A percentile compares a stretch with the other conserved stretches of the same genome.
Evolutionary conservation across 352 stramenopile genomes (phyloP).

Genomic region (Plasmopara viticola): DNA sequence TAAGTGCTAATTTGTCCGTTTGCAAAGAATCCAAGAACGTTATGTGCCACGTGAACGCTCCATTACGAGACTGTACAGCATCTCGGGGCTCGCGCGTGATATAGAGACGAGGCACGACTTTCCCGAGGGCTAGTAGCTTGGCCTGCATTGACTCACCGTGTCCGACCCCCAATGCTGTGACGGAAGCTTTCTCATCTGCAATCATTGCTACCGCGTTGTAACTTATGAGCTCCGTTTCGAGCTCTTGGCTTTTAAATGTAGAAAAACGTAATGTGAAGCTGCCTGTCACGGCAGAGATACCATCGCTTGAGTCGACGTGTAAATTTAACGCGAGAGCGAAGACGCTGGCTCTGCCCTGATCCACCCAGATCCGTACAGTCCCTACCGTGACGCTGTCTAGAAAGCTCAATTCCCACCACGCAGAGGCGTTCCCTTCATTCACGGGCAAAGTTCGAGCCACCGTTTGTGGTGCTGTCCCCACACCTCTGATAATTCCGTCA

Average conservation of each 20-base stretch:
- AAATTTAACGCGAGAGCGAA: conserved; percentile 29
- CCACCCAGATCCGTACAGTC: conserved; percentile 55
- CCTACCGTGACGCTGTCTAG: conserved; percentile 36
- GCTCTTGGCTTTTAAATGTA: conserved; percentile 14
- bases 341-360: conserved; percentile 18
- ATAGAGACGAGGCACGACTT: conserved; percentile 28
- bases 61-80: conserved; percentile 23
- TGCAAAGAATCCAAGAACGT: conserved; percentile 50
- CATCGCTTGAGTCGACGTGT: conserved; percentile 30
- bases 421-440: conserved; percentile 18
- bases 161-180: conserved; percentile 33
- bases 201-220: conserved; percentile 54
- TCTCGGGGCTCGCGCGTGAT: conserved; percentile 42
- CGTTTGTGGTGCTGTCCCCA: conserved; percentile 31
- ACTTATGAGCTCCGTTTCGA: conserved; percentile 29
- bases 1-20: conserved; percentile 13
- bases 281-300: conserved; percentile 25
- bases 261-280: conserved; percentile 43
- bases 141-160: conserved; percentile 48
- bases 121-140: conserved; percentile 35
- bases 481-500: conserved; percentile 44
- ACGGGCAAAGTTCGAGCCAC: conserved; percentile 41
- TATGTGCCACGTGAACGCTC: conserved; percentile 60
- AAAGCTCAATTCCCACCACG: conserved; percentile 73
- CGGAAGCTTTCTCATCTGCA: conserved; percentile 39